Percentiles rank a stretch among this genome's conserved stretches.
These are phyloP conservation scores for Lactarius sanguifluus DNA, from an alignment of 768 basidiomycete species.

Conservation along the genomic window DNA sequence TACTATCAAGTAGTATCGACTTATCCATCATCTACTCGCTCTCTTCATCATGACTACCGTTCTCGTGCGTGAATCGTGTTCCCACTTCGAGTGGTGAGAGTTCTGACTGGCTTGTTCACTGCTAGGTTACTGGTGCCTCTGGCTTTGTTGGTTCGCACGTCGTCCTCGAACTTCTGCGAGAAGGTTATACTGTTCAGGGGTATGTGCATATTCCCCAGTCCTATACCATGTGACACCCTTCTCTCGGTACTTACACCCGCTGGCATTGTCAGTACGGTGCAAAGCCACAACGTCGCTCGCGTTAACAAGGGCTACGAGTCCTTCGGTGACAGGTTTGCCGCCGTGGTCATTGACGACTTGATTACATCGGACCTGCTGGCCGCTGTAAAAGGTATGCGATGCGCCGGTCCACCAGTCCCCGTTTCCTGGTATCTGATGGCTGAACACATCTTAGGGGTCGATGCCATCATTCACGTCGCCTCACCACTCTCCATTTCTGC, in stretches of 20 bases:
- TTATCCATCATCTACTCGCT: neutral
- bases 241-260: neutral
- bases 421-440: neutral
- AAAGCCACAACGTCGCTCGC: slow-evolving; percentile 26
- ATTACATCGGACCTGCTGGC: slow-evolving; percentile 30
- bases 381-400: slow-evolving; percentile 29
- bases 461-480: slow-evolving; percentile 26
- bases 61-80: slow-evolving; percentile 10
- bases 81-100: neutral
- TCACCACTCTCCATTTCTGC: slow-evolving; percentile 15
- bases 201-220: slow-evolving; percentile 8
- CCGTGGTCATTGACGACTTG: slow-evolving; percentile 31
- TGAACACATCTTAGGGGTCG: slow-evolving; percentile 16
- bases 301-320: slow-evolving; percentile 26
- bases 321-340: slow-evolving; percentile 27
- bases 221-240: no score
- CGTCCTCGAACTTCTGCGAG: slow-evolving; percentile 40
- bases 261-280: slow-evolving; percentile 26
- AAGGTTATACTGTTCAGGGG: slow-evolving; percentile 53
- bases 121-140: slow-evolving; percentile 46
- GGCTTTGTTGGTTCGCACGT: slow-evolving; percentile 38
- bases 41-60: slow-evolving; percentile 7
- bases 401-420: no score
- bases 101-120: neutral
- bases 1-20: neutral